Base-by-base conservation (phyloP, 192 early-diverging fungal genomes). In the Coemansia sp. region DNA sequence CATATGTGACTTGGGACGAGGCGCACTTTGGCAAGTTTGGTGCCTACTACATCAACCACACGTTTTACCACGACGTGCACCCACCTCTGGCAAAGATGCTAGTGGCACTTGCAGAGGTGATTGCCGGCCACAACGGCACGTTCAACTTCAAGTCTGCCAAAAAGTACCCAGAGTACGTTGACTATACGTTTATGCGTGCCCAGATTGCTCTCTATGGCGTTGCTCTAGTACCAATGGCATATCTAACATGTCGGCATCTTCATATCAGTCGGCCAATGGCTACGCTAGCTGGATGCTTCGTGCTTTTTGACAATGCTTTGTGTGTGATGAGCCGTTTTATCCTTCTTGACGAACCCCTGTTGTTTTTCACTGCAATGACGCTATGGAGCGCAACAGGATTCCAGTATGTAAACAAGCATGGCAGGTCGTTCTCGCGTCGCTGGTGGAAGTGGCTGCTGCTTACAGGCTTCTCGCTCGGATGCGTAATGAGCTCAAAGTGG, bases 31-130 rank as follows among this genome's bases (percentile, higher is more conserved):
- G 58, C 43, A 77, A 80, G 84, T 98, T 96, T 75, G 96, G 87
- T 25, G 90, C 90, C 11, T 82, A 90, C 66, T 98, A 98, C 73
- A 76, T 98, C 41, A 92, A 94, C 55, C 80, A 84, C 21, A 88
- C 89, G 40, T 98, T 96, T 62, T 98, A 96, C 62, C 94, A 94
- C 70, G 96, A 98, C 81, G 96, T 98, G 4, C 96, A 97, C 75
- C 96, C 96, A 33, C 96, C 96, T 10, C 83, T 98, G 34, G 89
- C 87, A 22, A 91, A 91, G 71, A 89, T 89, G 81, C 71, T 91
- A 43, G 80, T 87, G 40, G 87, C 80, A 5, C 67, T 91, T 41
- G 71, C 87, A 7, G 86, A 86, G 25, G 57, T 81, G 3, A 15
- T 91, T 11, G 84, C 80, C 11, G 83, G 84, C 2, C 84, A 81